A percentile compares a stretch with the other conserved stretches of the same genome.
Evolutionary conservation across 768 basidiomycete genomes (phyloP).

Genomic region (Podaxis sp.): DNA sequence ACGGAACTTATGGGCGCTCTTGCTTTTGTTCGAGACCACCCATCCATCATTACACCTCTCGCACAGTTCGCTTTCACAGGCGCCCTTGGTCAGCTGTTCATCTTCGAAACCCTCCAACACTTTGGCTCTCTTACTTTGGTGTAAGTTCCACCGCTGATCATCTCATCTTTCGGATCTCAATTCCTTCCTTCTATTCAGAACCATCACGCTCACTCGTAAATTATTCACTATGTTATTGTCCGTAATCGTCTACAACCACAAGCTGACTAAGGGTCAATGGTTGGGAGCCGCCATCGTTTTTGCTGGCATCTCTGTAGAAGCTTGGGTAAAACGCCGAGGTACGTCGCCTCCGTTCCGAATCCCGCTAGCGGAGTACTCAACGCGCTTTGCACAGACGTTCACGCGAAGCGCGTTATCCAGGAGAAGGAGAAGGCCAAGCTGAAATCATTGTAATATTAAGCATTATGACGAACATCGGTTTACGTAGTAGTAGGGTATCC

Average conservation of each 20-base stretch:
- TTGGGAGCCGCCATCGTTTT: conserved; percentile 90
- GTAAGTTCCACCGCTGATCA: conserved; percentile 36
- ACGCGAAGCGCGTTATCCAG: conserved; percentile 74
- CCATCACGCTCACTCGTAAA: conserved; percentile 94
- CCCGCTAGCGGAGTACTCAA: conserved; percentile 1
- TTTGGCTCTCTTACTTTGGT: conserved; percentile 89
- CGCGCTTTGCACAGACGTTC: conserved; percentile 55
- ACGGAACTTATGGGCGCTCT: conserved; percentile 71
- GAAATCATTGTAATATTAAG: conserved; percentile 62
- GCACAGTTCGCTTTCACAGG: conserved; percentile 87
- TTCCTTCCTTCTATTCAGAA: conserved; percentile 45
- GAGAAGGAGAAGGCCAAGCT: conserved; percentile 85
- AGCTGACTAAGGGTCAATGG: conserved; percentile 86
- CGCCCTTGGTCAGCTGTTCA: conserved; percentile 94
- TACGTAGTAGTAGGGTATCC: conserved; percentile 12
- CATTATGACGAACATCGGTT: conserved; percentile 7
- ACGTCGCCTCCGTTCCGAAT: conserved; percentile 20
- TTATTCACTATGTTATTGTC: conserved; percentile 97
- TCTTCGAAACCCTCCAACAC: conserved; percentile 92
- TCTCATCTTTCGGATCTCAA: conserved; percentile 1
- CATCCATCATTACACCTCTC: conserved; percentile 69
- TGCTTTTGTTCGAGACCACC: conserved; percentile 75
- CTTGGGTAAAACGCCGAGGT: conserved; percentile 89
- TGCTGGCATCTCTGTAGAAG: conserved; percentile 93
- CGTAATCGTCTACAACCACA: conserved; percentile 89